Conservation (phyloP, 805 yeast genomes). For the Barnettozyma vustinii region DNA sequence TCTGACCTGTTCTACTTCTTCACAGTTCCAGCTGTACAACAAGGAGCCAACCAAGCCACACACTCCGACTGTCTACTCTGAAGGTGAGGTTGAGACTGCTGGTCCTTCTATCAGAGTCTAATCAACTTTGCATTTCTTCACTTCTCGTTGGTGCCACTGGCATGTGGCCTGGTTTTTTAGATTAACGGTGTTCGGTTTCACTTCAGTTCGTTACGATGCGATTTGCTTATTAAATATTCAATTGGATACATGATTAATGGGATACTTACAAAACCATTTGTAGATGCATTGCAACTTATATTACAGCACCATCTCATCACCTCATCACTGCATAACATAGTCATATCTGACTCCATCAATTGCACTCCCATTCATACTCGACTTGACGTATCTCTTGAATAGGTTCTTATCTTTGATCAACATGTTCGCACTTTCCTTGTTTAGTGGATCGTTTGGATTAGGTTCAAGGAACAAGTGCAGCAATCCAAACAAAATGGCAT, state of each 20-base stretch:
- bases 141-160: neutral
- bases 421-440: constrained; percentile 78
- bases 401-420: constrained; percentile 38
- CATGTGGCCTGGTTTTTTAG: neutral
- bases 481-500: constrained; percentile 77
- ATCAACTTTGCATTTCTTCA: neutral
- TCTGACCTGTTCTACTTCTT: constrained; percentile 10
- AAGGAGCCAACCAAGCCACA: constrained; percentile 18
- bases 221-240: neutral
- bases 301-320: neutral
- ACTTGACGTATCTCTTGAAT: constrained; percentile 53
- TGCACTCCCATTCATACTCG: constrained; percentile 68
- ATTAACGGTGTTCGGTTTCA: neutral
- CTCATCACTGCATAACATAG: constrained; percentile 35
- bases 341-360: constrained; percentile 60
- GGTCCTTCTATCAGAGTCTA: constrained; percentile 25
- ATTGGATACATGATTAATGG: neutral
- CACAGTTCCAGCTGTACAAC: constrained; percentile 21
- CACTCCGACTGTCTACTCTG: constrained; percentile 26
- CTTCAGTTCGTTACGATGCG: neutral
- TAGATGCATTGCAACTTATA: neutral
- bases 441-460: constrained; percentile 86
- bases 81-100: constrained; percentile 28
- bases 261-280: neutral
- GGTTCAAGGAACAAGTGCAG: constrained; percentile 85